phyloP scores from a whole-genome alignment of 2,329 filamentous ascomycete genomes.

The Clarireedia monteithiana region DNA sequence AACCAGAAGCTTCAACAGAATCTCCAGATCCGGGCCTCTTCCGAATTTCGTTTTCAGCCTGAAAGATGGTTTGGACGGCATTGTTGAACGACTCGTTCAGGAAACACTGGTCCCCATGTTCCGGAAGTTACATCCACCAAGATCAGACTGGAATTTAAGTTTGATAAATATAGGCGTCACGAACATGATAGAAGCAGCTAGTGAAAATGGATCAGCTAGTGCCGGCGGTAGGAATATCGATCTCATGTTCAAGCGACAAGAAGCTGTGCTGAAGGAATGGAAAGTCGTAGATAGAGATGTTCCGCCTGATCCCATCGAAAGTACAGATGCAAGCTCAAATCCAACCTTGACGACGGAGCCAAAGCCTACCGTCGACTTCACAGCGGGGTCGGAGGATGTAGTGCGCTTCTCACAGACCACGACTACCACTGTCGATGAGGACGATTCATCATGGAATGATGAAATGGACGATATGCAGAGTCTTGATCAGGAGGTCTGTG shows the following conservation, averaged over 20 bases:
- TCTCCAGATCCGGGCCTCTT: conserved; percentile 67
- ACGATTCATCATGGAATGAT: conserved; percentile 21
- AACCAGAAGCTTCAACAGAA: conserved; percentile 55
- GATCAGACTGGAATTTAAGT: conserved; percentile 64
- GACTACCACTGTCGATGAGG: conserved; percentile 12
- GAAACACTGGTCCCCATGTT: conserved; percentile 67
- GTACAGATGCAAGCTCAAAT: conserved; percentile 21
- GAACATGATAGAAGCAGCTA: conserved; percentile 62
- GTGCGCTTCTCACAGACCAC: conserved; percentile 18
- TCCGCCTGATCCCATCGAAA: conserved; percentile 20
- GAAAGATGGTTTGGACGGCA: conserved; percentile 45
- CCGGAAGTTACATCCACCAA: conserved; percentile 60
- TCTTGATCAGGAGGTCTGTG: conserved; percentile 30
- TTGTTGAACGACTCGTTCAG: conserved; percentile 61
- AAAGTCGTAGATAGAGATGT: conserved; percentile 42
- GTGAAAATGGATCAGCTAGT: conserved; percentile 35
- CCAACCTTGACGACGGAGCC: neutral
- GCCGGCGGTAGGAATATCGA: conserved; percentile 65
- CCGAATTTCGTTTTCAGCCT: conserved; percentile 67
- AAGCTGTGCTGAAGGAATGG: conserved; percentile 61
- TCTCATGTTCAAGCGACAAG: conserved; percentile 73
- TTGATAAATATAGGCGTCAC: conserved; percentile 81
- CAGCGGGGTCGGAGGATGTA: conserved; percentile 22
- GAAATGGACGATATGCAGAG: conserved; percentile 21
- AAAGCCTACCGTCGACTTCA: conserved; percentile 15